Base-by-base conservation (phyloP, 345 rosid genomes). In the Heritiera littoralis region DNA sequence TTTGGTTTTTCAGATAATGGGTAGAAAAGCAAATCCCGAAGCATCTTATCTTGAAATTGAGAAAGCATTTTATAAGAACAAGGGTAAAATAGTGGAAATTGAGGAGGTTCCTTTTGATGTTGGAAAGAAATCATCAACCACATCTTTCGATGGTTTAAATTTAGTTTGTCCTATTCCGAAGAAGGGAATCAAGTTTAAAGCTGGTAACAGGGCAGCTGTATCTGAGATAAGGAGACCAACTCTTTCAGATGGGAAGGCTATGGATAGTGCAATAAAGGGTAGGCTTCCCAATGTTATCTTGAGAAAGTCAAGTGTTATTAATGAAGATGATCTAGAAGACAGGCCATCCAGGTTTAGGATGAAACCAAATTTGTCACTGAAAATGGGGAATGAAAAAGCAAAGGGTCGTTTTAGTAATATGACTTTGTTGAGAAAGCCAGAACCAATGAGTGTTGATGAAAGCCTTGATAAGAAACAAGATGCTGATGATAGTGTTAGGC, bases 271-370 rank as follows among this genome's bases (percentile, higher is more conserved):
- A 11, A 73, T 58, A 35, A 90, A 83, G 82, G 79, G 87, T 65
- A 90, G 81, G 68, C 82, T 92, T 78, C 97, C 97, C 51, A 89
- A 94, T 88, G 97, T 94, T 83, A 89, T 91, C 68, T 84, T 96
- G 89, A 89, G 98, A 81, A 96, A 90, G 86, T 97, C 97, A 7
- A 78, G 84, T 61, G 18, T 89, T 40, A 86, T 83, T 78, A 89
- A 89, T 66, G 89, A 79, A 80, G 91, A 82, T 80, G 93, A 84
- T 54, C 88, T 81, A 13, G 85, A 86, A 63, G 90, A 89, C 72
- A 88, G 81, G 77, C 90, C 86, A 43, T 88, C 94, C 35, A 90
- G 84, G 83, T 80, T 90, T 84, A 87, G 86, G 66, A 86, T 92
- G 76, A 85, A 84, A 75, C 88, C 91, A 14, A 96, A 91, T 86